Conservation (phyloP, 2,329 filamentous ascomycete species). For the Stagonosporopsis rhizophila region DNA sequence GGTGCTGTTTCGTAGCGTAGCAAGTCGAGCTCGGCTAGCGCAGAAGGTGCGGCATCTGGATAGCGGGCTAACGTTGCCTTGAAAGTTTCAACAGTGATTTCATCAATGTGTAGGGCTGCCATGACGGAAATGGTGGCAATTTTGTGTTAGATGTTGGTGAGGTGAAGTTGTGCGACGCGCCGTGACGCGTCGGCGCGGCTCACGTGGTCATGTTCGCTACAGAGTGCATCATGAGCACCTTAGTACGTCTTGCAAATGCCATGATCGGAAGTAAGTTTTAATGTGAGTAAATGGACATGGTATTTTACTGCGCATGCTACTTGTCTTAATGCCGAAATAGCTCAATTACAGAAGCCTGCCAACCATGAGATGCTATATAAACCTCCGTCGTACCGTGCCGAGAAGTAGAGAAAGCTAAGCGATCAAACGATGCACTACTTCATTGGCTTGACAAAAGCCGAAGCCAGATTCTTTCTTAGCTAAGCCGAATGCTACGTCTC, state of each 20-base stretch:
- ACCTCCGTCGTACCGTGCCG: background rate
- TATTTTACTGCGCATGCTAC: background rate
- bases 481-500: conserved; percentile 9
- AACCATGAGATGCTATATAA: background rate
- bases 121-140: conserved; percentile 5
- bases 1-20: conserved; percentile 44
- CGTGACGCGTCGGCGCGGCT: conserved; percentile 1
- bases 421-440: too few species aligned
- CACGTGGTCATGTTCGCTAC: conserved; percentile 1
- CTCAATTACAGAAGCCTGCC: background rate
- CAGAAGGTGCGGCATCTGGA: conserved; percentile 31
- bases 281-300: background rate
- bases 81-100: conserved; percentile 30
- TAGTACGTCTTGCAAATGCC: background rate
- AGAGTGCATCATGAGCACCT: background rate
- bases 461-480: background rate
- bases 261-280: background rate
- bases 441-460: too few species aligned
- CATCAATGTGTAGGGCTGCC: conserved; percentile 17
- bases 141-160: conserved; percentile 1
- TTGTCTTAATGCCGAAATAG: background rate
- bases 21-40: conserved; percentile 41
- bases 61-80: conserved; percentile 36
- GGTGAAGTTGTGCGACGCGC: background rate
- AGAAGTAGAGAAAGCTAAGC: conserved; percentile 1